These are phyloP conservation scores for Cystobasidium slooffiae DNA, from an alignment of 1,284 basidiomycete genomes.

Conservation along the genomic window DNA sequence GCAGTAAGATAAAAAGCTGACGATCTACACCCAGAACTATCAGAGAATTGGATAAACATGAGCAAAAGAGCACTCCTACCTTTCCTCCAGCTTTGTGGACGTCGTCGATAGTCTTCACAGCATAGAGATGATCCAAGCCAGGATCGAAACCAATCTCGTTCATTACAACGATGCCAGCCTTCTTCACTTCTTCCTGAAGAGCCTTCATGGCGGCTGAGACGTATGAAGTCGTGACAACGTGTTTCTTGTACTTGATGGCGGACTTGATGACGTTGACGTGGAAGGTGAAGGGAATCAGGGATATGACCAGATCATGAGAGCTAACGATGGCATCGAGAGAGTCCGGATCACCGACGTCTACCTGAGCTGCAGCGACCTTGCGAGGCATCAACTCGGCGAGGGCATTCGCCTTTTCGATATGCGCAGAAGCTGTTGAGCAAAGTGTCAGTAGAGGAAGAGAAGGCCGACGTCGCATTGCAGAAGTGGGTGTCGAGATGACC, in stretches of 20 bases:
- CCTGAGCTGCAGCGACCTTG: conserved; percentile 64
- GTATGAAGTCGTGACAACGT: conserved; percentile 97
- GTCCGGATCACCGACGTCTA: conserved; percentile 77
- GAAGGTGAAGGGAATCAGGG: conserved; percentile 93
- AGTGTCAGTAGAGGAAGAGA: conserved; percentile 8
- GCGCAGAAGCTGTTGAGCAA: conserved; percentile 72
- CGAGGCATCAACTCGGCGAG: conserved; percentile 71
- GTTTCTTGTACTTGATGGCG: conserved; percentile 89
- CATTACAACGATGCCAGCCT: conserved; percentile 91
- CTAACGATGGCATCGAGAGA: conserved; percentile 81
- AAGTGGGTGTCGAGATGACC: background rate
- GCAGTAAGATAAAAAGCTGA: conserved; percentile 94
- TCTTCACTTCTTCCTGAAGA: conserved; percentile 79
- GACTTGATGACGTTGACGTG: conserved; percentile 91
- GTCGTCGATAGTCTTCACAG: conserved; percentile 94
- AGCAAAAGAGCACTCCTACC: conserved; percentile 60
- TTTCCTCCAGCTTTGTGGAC: conserved; percentile 94
- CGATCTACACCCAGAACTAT: conserved; percentile 71
- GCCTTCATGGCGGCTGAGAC: conserved; percentile 85
- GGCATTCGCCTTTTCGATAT: conserved; percentile 72
- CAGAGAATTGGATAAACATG: background rate
- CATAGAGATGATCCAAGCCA: conserved; percentile 74
- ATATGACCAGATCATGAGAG: conserved; percentile 90
- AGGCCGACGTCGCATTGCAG: conserved; percentile 1
- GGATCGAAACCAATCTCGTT: conserved; percentile 99